These are phyloP conservation scores for Chimonanthus praecox DNA, from an alignment of 164 flowering plant genomes.

Conservation along the genomic window DNA sequence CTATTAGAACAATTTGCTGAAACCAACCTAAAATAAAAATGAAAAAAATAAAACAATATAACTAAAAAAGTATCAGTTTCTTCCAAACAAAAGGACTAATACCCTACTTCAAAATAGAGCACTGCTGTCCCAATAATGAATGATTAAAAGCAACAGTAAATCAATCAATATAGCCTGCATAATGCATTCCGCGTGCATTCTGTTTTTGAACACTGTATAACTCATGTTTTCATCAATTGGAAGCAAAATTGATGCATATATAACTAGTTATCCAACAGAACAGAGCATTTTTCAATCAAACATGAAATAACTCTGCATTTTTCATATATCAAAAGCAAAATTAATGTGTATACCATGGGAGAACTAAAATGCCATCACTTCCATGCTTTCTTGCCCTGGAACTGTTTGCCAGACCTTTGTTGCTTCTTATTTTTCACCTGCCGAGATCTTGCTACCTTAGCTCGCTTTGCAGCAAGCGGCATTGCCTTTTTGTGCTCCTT, in stretches of 20 bases:
- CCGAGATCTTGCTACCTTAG: slow-evolving; percentile 49
- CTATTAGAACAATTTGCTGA: neutral
- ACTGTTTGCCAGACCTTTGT: slow-evolving; percentile 56
- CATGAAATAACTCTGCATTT: neutral
- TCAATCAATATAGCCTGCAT: too few relatives aligned
- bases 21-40: neutral
- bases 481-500: slow-evolving; percentile 78
- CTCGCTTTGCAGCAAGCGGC: slow-evolving; percentile 77
- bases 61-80: neutral
- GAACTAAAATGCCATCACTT: slow-evolving; percentile 26
- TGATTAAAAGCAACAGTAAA: neutral
- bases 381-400: slow-evolving; percentile 84
- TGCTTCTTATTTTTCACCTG: slow-evolving; percentile 47
- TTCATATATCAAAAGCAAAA: neutral
- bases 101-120: too few relatives aligned
- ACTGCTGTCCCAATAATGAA: neutral
- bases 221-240: too few relatives aligned
- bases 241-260: too few relatives aligned
- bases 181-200: too few relatives aligned
- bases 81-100: too few relatives aligned
- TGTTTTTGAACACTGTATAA: too few relatives aligned
- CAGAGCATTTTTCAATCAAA: neutral
- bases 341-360: neutral
- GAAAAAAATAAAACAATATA: neutral
- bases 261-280: neutral